phyloP scores from a whole-genome alignment of 495 filamentous ascomycete genomes.

The Cudoniella acicularis region DNA sequence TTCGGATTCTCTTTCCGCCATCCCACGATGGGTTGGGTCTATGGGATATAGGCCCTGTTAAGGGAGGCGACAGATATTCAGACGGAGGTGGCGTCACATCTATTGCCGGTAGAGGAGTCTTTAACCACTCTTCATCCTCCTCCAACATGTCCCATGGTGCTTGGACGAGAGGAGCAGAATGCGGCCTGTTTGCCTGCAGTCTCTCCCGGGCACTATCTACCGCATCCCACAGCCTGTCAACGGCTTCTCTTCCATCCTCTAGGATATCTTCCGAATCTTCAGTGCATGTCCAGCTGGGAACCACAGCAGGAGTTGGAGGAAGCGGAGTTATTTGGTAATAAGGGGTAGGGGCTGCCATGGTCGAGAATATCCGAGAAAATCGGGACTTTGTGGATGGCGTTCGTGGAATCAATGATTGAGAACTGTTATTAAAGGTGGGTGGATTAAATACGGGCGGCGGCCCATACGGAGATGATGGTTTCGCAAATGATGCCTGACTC shows the following conservation, averaged over 20 bases:
- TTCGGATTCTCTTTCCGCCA: slow-evolving; percentile 13
- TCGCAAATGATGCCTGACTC: slow-evolving; percentile 1
- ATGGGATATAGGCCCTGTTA: neutral
- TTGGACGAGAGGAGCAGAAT: slow-evolving; percentile 16
- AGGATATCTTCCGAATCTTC: slow-evolving; percentile 12
- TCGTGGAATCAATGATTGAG: neutral
- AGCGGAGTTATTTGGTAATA: slow-evolving; percentile 8
- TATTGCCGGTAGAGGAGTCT: no score
- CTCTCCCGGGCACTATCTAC: neutral
- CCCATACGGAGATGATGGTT: neutral
- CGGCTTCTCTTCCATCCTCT: slow-evolving; percentile 5
- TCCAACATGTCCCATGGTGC: neutral
- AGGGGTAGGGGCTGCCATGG: neutral
- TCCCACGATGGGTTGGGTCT: neutral
- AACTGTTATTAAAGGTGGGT: slow-evolving; percentile 3
- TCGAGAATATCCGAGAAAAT: neutral
- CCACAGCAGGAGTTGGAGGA: slow-evolving; percentile 6
- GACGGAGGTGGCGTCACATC: neutral
- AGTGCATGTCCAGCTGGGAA: slow-evolving; percentile 8
- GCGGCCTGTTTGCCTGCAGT: neutral
- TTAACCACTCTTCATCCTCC: slow-evolving; percentile 4
- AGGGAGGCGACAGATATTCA: neutral
- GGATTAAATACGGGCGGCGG: neutral
- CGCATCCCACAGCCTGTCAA: slow-evolving; percentile 2
- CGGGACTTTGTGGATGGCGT: neutral